Base-by-base conservation (phyloP, 768 basidiomycete species). In the Dioszegia hungarica region DNA sequence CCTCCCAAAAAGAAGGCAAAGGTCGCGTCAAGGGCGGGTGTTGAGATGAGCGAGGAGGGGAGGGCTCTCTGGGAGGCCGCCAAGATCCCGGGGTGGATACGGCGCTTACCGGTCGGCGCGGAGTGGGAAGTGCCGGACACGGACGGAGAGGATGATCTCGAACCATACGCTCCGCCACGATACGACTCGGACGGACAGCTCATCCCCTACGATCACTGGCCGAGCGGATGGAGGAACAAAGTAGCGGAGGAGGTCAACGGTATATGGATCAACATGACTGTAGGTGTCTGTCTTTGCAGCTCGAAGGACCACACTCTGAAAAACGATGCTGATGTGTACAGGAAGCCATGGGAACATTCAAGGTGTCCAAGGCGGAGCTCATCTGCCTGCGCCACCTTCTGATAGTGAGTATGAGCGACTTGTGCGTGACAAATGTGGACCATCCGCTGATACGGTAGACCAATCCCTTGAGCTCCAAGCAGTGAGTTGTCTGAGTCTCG, bases 371-470 rank as follows among this genome's bases (percentile, higher is more conserved):
- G 34, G 59, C 61, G 14, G 57, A 64, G 45, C 29, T 64, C 17
- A 46, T 68, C 24, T 57, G 57, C 34, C 33, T 68, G 24, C 64
- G 56, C 25, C 61, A 62, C 22, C n/a, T 48, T 8, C 49, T 61
- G 3, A 43, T 63, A 2, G 67, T 65, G 27, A 40, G 66, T 64
- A n/a, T n/a, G n/a, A n/a, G n/a, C n/a, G n/a, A n/a, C n/a, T n/a
- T n/a, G n/a, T n/a, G n/a, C n/a, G n/a, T 33, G 31, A 14, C 31
- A 33, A 14, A 33, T 33, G 8, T 33, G 14, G 14, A 33, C 31
- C 31, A 6, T 6, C 31, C 6, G 8, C 6, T 6, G 31, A 15
- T 6, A 8, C 19, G 38, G 5, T 15, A 43, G 41, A 6, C 41
- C 20, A 43, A 43, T 25, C 41, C 41, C 8, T 15, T 43, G 3